phyloP scores from a whole-genome alignment of 495 filamentous ascomycete species.

The Aspergillus sclerotioniger region DNA sequence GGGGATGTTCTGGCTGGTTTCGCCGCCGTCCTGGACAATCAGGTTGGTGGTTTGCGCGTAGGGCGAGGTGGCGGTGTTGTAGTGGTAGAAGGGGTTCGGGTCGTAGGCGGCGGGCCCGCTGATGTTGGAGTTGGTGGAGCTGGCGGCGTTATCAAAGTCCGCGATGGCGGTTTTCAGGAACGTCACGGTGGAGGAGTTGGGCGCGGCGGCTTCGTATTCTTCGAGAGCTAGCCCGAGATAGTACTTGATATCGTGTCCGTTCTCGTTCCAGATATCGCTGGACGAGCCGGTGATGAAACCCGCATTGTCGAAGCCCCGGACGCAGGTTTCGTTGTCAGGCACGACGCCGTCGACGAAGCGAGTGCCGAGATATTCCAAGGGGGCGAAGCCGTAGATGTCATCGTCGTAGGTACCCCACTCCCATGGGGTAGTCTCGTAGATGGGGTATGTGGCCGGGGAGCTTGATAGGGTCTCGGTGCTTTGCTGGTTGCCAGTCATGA shows the following conservation, averaged over 20 bases:
- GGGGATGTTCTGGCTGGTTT: slow-evolving; percentile 77
- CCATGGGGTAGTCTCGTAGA: slow-evolving; percentile 47
- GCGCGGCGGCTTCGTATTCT: not conserved
- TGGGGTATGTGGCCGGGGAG: slow-evolving; percentile 64
- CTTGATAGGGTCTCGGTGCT: slow-evolving; percentile 28
- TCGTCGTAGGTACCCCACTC: slow-evolving; percentile 49
- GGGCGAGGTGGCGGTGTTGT: slow-evolving; percentile 57
- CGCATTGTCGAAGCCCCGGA: slow-evolving; percentile 47
- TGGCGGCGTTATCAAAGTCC: slow-evolving; percentile 48
- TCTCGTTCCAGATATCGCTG: slow-evolving; percentile 18
- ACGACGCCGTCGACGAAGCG: slow-evolving; percentile 28
- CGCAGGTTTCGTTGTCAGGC: slow-evolving; percentile 31
- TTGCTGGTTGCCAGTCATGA: slow-evolving; percentile 67
- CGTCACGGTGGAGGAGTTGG: not conserved
- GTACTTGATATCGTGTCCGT: not conserved
- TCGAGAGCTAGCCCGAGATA: not conserved
- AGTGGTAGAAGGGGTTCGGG: slow-evolving; percentile 77
- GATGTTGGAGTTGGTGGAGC: slow-evolving; percentile 47
- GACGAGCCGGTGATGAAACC: slow-evolving; percentile 50
- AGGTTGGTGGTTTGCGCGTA: slow-evolving; percentile 51
- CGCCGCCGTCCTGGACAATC: slow-evolving; percentile 80
- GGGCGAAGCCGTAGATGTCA: slow-evolving; percentile 40
- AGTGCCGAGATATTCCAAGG: slow-evolving; percentile 45
- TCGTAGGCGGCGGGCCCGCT: slow-evolving; percentile 72
- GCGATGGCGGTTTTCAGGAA: slow-evolving; percentile 36